phyloP scores from a whole-genome alignment of 1,284 basidiomycete genomes.

The Naganishia sp. region DNA sequence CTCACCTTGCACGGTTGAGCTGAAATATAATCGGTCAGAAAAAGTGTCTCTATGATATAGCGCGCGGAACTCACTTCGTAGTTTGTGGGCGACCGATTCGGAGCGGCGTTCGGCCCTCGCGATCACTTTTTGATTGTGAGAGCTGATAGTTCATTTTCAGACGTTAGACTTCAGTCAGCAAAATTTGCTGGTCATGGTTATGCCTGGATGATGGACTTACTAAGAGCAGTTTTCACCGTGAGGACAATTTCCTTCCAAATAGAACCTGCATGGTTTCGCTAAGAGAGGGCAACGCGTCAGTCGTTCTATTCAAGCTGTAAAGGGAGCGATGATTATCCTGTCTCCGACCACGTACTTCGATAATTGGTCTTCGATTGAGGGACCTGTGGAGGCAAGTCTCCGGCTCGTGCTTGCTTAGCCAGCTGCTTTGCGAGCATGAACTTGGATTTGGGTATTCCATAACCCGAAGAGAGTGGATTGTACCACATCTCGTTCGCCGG shows the following conservation, averaged over 20 bases:
- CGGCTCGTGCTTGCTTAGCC: conserved; percentile 10
- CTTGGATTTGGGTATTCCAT: conserved; percentile 8
- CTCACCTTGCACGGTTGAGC: conserved; percentile 28
- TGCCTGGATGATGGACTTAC: conserved; percentile 37
- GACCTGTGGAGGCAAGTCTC: conserved; percentile 26
- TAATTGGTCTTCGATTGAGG: conserved; percentile 34
- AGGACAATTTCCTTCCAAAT: conserved; percentile 46
- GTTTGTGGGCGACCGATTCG: conserved; percentile 9
- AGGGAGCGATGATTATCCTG: neutral
- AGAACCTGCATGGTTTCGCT: conserved; percentile 49
- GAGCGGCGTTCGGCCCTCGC: neutral
- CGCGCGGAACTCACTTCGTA: conserved; percentile 3
- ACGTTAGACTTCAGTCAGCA: neutral
- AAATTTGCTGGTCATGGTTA: neutral
- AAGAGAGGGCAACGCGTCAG: neutral
- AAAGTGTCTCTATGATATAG: too few relatives aligned
- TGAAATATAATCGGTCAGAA: neutral
- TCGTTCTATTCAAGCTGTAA: neutral
- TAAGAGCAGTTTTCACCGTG: conserved; percentile 50
- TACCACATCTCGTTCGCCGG: conserved; percentile 5
- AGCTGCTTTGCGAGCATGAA: conserved; percentile 9
- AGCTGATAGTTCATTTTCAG: conserved; percentile 4
- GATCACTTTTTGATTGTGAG: conserved; percentile 27
- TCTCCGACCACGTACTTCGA: conserved; percentile 40
- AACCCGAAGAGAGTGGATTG: conserved; percentile 18